Evolutionary conservation across 371 early-diverging fungal species (phyloP).

Genomic region (Circinella umbellata): DNA sequence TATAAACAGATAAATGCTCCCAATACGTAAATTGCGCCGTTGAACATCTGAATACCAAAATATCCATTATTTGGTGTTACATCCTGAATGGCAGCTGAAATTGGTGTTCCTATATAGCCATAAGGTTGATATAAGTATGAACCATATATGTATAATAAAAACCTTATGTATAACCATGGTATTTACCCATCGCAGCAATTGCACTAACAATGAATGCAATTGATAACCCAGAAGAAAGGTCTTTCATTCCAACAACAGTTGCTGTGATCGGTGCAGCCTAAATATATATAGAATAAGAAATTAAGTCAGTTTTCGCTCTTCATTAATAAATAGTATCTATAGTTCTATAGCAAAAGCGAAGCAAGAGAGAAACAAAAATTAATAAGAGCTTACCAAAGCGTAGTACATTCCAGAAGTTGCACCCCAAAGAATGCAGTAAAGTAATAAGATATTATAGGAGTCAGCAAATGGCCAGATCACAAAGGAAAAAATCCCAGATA

Average conservation of each 20-base stretch:
- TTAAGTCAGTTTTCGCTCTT: no score
- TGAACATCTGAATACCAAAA: constrained; percentile 49
- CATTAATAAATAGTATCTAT: no score
- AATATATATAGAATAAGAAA: neutral
- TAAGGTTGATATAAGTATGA: no score
- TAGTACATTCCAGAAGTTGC: constrained; percentile 41
- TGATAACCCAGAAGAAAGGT: constrained; percentile 59
- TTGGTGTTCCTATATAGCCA: constrained; percentile 18
- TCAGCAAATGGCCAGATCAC: constrained; percentile 63
- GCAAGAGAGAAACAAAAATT: no score
- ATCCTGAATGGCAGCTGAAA: constrained; percentile 40
- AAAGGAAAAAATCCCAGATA: constrained; percentile 49
- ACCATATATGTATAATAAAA: no score
- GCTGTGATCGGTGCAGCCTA: constrained; percentile 59
- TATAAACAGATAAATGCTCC: constrained; percentile 26
- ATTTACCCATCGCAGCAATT: constrained; percentile 28
- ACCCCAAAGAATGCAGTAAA: constrained; percentile 58
- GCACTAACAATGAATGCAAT: constrained; percentile 58
- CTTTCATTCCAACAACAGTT: constrained; percentile 53
- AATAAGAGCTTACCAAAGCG: constrained; percentile 18
- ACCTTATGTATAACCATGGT: no score
- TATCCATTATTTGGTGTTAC: constrained; percentile 29
- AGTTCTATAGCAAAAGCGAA: no score
- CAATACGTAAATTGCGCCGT: constrained; percentile 36
- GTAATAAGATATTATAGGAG: constrained; percentile 45